Conservation (phyloP, 2,329 filamentous ascomycete species). For the Xylariaceae sp. region DNA sequence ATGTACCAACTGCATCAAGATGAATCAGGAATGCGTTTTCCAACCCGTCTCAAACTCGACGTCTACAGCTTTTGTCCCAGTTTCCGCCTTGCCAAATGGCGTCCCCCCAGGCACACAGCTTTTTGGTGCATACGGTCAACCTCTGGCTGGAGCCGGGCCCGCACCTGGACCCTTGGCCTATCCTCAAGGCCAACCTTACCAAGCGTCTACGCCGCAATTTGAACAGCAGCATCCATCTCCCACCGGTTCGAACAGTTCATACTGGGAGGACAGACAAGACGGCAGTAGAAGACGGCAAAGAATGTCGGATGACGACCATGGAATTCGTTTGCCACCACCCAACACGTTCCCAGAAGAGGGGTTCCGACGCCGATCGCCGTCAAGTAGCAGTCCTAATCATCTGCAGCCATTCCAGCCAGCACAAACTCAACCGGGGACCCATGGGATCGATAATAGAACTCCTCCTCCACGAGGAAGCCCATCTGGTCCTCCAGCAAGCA, state of each 20-base stretch:
- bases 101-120: constrained; percentile 54
- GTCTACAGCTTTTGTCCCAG: constrained; percentile 55
- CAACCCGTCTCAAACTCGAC: constrained; percentile 55
- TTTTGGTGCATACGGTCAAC: constrained; percentile 56
- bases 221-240: constrained; percentile 34
- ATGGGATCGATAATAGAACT: constrained; percentile 34
- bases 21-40: constrained; percentile 59
- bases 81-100: constrained; percentile 55
- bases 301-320: constrained; percentile 33
- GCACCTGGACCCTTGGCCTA: constrained; percentile 12
- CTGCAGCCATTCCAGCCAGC: constrained; percentile 37
- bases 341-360: constrained; percentile 44
- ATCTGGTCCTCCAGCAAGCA: constrained; percentile 27
- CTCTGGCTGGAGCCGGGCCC: constrained; percentile 34
- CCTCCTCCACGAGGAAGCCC: constrained; percentile 40
- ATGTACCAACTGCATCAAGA: constrained; percentile 58
- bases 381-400: constrained; percentile 45
- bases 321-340: constrained; percentile 44
- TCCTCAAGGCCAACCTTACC: constrained; percentile 17
- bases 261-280: constrained; percentile 34
- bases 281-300: constrained; percentile 34
- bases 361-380: constrained; percentile 48
- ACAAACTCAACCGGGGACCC: constrained; percentile 24
- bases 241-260: constrained; percentile 33
- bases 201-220: constrained; percentile 21